These are phyloP conservation scores for Salvia miltiorrhiza DNA, from an alignment of 257 asterid species.

Conservation along the genomic window DNA sequence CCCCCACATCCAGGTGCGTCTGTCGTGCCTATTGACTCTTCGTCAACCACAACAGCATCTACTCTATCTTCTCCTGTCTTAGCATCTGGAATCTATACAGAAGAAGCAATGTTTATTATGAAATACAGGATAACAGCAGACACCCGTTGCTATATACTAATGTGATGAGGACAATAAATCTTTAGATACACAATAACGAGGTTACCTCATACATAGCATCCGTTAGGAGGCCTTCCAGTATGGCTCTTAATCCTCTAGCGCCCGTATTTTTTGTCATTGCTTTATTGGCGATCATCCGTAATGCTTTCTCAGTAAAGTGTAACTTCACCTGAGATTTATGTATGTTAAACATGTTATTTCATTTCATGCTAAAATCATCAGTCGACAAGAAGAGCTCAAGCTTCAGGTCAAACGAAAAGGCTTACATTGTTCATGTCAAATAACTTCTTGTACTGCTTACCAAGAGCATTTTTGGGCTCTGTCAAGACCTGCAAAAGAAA, in stretches of 20 bases:
- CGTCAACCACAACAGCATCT: conserved; percentile 80
- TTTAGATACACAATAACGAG: background rate
- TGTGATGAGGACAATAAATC: background rate
- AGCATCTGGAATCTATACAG: conserved; percentile 69
- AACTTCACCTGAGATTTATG: conserved; percentile 64
- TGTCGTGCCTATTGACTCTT: conserved; percentile 63
- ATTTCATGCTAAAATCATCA: conserved; percentile 7
- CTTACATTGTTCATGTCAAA: conserved; percentile 84
- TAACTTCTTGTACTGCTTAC: conserved; percentile 87
- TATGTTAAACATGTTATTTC: conserved; percentile 1
- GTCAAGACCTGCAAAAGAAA: conserved; percentile 57
- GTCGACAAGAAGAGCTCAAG: conserved; percentile 1
- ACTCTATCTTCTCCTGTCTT: conserved; percentile 57
- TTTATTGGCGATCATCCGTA: conserved; percentile 59
- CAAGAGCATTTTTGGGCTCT: conserved; percentile 88
- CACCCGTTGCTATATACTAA: background rate
- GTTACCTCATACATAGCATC: conserved; percentile 93
- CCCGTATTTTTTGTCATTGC: conserved; percentile 87
- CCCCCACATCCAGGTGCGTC: conserved; percentile 69
- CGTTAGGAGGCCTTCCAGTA: conserved; percentile 73
- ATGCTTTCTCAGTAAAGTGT: conserved; percentile 73
- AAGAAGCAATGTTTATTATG: background rate
- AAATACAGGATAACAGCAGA: background rate
- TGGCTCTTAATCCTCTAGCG: conserved; percentile 89
- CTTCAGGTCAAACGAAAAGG: conserved; percentile 4